Base-by-base conservation (phyloP, 345 rosid species). In the Passiflora organensis region DNA sequence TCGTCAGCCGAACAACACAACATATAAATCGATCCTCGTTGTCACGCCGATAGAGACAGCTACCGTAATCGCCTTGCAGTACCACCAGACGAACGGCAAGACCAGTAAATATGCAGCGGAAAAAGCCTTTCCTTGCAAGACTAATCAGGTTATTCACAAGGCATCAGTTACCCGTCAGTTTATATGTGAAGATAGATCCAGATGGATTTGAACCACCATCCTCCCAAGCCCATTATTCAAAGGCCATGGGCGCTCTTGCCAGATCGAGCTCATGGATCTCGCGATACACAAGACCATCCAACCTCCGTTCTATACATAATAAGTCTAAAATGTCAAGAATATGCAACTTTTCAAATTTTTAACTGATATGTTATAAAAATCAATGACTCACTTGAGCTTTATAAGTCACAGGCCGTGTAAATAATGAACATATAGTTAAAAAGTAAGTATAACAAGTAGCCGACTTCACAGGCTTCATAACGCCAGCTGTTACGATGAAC, bases 141-240 rank as follows among this genome's bases (percentile, higher is more conserved):
- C 6, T 11, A 36, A 45, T 36, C 12, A 36, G 39, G 20, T 6
- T 39, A 19, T 28, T 23, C 34, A n/a, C 45, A 14, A 37, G 41
- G 41, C 41, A 9, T 13, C n/a, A n/a, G n/a, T n/a, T n/a, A n/a
- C n/a, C n/a, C n/a, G n/a, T n/a, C n/a, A n/a, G n/a, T n/a, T n/a
- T n/a, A n/a, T n/a, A n/a, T n/a, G n/a, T n/a, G n/a, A 37, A 37
- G 1, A 37, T 1, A 72, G 62, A 68, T 42, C 77, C 81, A 72
- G 78, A 76, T 59, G 78, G 80, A 72, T 37, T 80, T 70, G 82
- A 80, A 80, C 85, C 80, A 72, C 78, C 85, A 74, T 4, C 80
- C 80, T 67, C 13, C n/a, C n/a, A n/a, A n/a, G 39, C 82, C 39
- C 78, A 57, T 63, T 61, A 21, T 15, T 6, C 0, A 5, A 0